Percentiles rank a stretch among this genome's conserved stretches.
phyloP scores from a whole-genome alignment of 106 monocot genomes.

The Phalaenopsis equestris region DNA sequence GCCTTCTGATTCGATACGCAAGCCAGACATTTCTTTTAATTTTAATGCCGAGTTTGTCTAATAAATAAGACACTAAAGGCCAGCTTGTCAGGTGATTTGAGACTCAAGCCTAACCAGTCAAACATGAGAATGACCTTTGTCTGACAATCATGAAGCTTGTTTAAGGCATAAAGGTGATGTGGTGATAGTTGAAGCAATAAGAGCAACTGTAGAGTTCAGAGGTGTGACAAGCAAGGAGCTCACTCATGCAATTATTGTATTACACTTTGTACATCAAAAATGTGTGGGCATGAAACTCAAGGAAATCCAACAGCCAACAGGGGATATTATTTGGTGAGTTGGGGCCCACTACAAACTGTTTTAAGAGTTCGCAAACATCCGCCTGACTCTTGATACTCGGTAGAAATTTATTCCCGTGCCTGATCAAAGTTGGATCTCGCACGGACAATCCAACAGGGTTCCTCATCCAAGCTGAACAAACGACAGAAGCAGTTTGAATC shows the following conservation, averaged over 20 bases:
- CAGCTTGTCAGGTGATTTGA: conserved; percentile 50
- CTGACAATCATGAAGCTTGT: conserved; percentile 79
- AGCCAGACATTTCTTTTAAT: conserved; percentile 47
- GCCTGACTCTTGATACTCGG: no score
- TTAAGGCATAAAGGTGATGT: conserved; percentile 90
- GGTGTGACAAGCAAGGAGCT: conserved; percentile 84
- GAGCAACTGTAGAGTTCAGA: conserved; percentile 79
- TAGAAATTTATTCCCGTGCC: no score
- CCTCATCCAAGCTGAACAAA: no score
- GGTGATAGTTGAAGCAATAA: conserved; percentile 94
- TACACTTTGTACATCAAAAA: conserved; percentile 31
- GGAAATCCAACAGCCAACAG: no score
- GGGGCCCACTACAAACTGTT: no score
- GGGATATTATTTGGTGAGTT: no score
- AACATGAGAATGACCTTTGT: conserved; percentile 79
- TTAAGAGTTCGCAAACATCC: no score
- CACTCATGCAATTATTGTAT: conserved; percentile 85
- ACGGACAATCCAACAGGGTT: no score
- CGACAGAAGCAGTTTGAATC: no score
- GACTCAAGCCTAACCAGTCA: conserved; percentile 59
- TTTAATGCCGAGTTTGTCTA: not conserved
- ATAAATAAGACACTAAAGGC: conserved; percentile 1
- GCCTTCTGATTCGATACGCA: conserved; percentile 84
- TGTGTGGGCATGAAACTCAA: no score
- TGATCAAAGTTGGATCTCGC: no score